Percentiles rank a stretch among this genome's conserved stretches.
Evolutionary conservation across 805 yeast species (phyloP).

Genomic region (Zygosaccharomyces lentus): DNA sequence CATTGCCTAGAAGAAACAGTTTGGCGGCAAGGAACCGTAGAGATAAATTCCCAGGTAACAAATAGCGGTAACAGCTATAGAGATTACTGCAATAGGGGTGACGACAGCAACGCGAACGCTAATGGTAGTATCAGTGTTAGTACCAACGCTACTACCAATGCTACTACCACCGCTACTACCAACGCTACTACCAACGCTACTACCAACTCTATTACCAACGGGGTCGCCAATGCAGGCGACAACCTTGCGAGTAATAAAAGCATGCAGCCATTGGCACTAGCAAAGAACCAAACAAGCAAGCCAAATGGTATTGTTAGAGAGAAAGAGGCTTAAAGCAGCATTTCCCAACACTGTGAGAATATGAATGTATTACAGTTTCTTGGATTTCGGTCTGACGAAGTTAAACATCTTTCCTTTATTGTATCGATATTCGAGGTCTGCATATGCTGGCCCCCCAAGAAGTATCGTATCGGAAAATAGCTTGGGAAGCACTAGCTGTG

Average conservation of each 20-base stretch:
- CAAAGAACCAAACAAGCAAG: background rate
- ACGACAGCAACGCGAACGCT: background rate
- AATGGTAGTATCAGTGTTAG: slow-evolving; percentile 39
- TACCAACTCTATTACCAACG: slow-evolving; percentile 39
- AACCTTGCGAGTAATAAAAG: too few species aligned
- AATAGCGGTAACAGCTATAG: background rate
- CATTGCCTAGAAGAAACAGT: background rate
- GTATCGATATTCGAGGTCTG: slow-evolving; percentile 2
- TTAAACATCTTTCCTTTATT: slow-evolving; percentile 3
- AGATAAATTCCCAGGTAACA: background rate
- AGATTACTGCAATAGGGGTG: background rate
- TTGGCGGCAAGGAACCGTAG: background rate
- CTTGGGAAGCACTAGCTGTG: background rate
- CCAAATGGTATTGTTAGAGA: slow-evolving; percentile 2
- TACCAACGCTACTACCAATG: slow-evolving; percentile 61
- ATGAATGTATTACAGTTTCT: slow-evolving; percentile 3
- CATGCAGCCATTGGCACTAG: slow-evolving; percentile 8
- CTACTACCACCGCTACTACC: slow-evolving; percentile 54
- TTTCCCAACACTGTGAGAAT: slow-evolving; percentile 2
- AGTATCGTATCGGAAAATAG: slow-evolving; percentile 3
- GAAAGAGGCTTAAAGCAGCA: slow-evolving; percentile 2
- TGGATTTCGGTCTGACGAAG: slow-evolving; percentile 4
- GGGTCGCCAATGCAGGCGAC: slow-evolving; percentile 27
- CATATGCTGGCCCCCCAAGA: slow-evolving; percentile 1
- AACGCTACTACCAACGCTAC: slow-evolving; percentile 43